Conservation (phyloP, 1,139 yeast species). For the Geotrichum reessii region DNA sequence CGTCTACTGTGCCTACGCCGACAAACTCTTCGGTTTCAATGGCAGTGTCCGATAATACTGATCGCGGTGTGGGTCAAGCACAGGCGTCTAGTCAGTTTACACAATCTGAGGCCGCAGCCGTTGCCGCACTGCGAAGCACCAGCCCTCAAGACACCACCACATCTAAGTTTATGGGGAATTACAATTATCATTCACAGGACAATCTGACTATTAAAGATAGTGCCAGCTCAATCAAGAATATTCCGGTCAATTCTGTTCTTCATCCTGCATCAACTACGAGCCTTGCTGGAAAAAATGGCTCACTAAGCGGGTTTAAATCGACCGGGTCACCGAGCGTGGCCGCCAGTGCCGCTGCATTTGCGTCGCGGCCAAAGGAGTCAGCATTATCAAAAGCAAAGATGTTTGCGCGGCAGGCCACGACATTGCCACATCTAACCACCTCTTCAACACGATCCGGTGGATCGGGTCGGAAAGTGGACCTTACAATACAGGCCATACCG, state of each 20-base stretch:
- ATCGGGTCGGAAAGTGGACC: slow-evolving; percentile 27
- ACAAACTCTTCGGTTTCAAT: not conserved
- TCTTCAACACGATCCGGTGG: slow-evolving; percentile 19
- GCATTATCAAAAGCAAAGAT: slow-evolving; percentile 34
- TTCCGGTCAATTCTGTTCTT: slow-evolving; percentile 5
- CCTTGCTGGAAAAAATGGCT: not conserved
- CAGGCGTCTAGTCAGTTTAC: slow-evolving; percentile 17
- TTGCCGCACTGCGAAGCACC: slow-evolving; percentile 21
- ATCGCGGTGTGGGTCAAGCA: not conserved
- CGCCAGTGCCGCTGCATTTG: slow-evolving; percentile 32
- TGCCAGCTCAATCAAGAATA: slow-evolving; percentile 2
- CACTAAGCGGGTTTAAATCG: not conserved
- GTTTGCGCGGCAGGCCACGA: slow-evolving; percentile 36
- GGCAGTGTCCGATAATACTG: not conserved
- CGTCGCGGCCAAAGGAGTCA: slow-evolving; percentile 30
- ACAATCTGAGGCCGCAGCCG: slow-evolving; percentile 26
- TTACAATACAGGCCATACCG: slow-evolving; percentile 33
- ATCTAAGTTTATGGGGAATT: not conserved
- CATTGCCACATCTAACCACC: slow-evolving; percentile 21
- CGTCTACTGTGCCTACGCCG: not conserved
- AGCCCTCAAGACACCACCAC: slow-evolving; percentile 1
- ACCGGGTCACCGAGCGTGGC: slow-evolving; percentile 4
- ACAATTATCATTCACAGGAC: slow-evolving; percentile 11
- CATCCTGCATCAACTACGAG: slow-evolving; percentile 4
- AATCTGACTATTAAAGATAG: not conserved